phyloP scores from a whole-genome alignment of 2,329 filamentous ascomycete genomes.

The Apiospora arundinis region DNA sequence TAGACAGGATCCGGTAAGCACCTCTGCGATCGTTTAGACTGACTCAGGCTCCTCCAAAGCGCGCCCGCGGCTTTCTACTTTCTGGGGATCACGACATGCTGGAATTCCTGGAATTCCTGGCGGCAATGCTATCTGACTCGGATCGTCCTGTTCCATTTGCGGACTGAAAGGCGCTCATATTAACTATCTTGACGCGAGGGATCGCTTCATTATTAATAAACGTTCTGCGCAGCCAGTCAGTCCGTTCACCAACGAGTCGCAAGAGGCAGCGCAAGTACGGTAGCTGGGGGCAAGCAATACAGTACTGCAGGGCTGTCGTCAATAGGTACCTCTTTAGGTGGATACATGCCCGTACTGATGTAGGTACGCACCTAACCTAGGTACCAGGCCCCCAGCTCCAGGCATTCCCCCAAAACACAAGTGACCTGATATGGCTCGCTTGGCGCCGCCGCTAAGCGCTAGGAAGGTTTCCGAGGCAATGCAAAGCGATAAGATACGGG shows the following conservation, averaged over 20 bases:
- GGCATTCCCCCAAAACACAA: neutral
- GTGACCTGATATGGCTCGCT: slow-evolving; percentile 15
- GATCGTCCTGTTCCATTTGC: neutral
- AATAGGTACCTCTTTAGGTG: neutral
- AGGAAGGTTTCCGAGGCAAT: slow-evolving; percentile 19
- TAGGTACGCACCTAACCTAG: neutral
- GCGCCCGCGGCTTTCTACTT: neutral
- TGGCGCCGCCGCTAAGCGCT: slow-evolving; percentile 13
- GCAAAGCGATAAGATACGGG: slow-evolving; percentile 15
- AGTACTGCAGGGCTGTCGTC: neutral
- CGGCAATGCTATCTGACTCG: slow-evolving; percentile 5
- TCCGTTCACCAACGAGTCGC: neutral
- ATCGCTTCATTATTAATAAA: neutral
- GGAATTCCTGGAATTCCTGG: neutral
- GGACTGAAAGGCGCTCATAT: neutral
- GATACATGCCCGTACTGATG: neutral
- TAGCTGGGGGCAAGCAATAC: too few relatives aligned
- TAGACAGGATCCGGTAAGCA: neutral
- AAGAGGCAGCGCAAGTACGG: slow-evolving; percentile 6
- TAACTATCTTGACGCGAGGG: neutral
- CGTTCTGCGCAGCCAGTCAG: neutral
- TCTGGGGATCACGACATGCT: slow-evolving; percentile 4
- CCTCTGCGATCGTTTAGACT: slow-evolving; percentile 6
- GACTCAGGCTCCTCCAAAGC: slow-evolving; percentile 16
- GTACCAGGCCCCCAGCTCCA: too few relatives aligned